Conservation (phyloP, 2,329 filamentous ascomycete species). For the Trichoderma brevicompactum region DNA sequence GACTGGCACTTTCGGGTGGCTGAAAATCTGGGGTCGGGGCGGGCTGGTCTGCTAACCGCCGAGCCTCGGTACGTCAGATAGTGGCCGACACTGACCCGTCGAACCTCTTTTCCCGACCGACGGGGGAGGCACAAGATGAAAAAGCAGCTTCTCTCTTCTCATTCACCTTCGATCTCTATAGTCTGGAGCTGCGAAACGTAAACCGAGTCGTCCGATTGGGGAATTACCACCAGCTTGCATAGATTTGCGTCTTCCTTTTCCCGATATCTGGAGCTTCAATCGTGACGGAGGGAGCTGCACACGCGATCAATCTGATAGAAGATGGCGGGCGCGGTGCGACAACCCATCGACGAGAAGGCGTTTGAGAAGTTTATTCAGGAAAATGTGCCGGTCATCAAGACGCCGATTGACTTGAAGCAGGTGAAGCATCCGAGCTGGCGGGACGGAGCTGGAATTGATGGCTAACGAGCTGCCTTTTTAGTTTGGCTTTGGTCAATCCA, state of each 20-base stretch:
- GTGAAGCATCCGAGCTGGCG: slow-evolving; percentile 39
- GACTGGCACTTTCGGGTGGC: background rate
- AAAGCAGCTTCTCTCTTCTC: background rate
- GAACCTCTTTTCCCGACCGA: background rate
- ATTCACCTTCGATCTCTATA: too few species aligned
- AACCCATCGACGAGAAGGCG: slow-evolving; percentile 82
- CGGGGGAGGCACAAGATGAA: background rate
- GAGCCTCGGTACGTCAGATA: slow-evolving; percentile 27
- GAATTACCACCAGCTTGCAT: too few species aligned
- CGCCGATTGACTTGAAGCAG: slow-evolving; percentile 87
- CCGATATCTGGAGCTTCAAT: background rate
- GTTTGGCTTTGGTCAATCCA: slow-evolving; percentile 97
- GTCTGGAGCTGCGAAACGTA: too few species aligned
- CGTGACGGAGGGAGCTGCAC: background rate
- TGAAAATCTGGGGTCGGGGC: slow-evolving; percentile 22
- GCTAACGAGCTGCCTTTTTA: slow-evolving; percentile 45
- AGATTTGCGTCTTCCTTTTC: background rate
- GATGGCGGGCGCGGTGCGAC: slow-evolving; percentile 87
- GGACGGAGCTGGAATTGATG: background rate
- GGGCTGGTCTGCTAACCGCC: background rate
- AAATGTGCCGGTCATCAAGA: slow-evolving; percentile 81
- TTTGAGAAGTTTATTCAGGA: slow-evolving; percentile 77
- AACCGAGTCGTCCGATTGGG: too few species aligned
- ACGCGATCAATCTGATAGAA: slow-evolving; percentile 1
- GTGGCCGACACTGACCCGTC: background rate